Evolutionary conservation across 352 stramenopile species (phyloP), one percentile per base, ranked within the genome.

Genomic region (Globisporangium splendens): DNA sequence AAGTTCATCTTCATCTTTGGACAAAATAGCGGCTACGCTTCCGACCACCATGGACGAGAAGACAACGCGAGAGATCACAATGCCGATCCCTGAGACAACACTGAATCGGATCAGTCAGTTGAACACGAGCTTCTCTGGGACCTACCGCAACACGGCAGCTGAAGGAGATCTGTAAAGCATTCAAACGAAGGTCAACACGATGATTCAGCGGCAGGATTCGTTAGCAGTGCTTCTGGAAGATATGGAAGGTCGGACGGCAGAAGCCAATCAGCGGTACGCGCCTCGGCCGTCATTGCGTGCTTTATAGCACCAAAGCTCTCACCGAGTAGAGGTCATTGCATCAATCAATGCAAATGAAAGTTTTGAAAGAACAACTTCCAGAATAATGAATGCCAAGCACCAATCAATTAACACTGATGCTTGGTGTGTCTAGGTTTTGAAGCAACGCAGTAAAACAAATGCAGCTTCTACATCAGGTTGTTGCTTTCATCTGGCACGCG

Each of bases 401-500:
- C 28, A 35, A 35, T n/a, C 39, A 18, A 44, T 44, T n/a, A 8
- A 44, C n/a, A n/a, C n/a, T 18, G 39, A 12, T 18, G 39, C 39
- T 35, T 54, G 41, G 28, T 52, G 48, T 13, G n/a, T 50, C 46
- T 49, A 55, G 39, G 8, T 54, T 44, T 43, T 54, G 46, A 48
- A 38, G 0, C 39, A 49, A 38, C 15, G 44, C 43, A 53, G 48
- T 46, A 46, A 43, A 14, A 53, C 12, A 43, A 33, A 21, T 15
- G 20, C n/a, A 18, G 33, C 60, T 52, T 77, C 66, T 88, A 96
- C 73, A 96, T 88, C 75, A 96, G 86, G 65, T 93, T 96, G 66
- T 95, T 89, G 20, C 68, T 77, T 50, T 97, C 91, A 54, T 96
- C 81, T 8, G 91, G 91, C 15, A 98, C 82, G 51, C 75, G 88